A percentile compares a stretch with the other conserved stretches of the same genome.
phyloP scores from a whole-genome alignment of 2,329 filamentous ascomycete species.

The Zasmidium angulare region DNA sequence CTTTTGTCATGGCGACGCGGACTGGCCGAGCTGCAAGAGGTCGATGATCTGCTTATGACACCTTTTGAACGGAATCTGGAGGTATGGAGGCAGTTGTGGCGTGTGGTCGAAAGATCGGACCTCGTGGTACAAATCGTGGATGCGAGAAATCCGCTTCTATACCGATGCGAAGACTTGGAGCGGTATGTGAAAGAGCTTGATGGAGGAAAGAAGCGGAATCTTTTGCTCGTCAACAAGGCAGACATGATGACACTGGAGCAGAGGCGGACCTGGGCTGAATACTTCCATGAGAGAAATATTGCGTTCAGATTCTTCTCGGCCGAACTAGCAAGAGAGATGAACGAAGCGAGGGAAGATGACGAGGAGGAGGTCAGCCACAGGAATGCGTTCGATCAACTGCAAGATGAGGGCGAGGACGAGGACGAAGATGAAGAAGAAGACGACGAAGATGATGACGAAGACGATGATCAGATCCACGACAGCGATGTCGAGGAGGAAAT shows the following conservation, averaged over 20 bases:
- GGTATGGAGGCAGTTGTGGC: conserved; percentile 96
- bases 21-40: conserved; percentile 88
- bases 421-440: conserved; percentile 36
- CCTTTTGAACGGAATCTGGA: conserved; percentile 97
- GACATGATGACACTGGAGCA: conserved; percentile 96
- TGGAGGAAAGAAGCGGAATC: conserved; percentile 68
- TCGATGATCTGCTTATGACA: conserved; percentile 92
- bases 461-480: conserved; percentile 18
- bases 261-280: conserved; percentile 78
- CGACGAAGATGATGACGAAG: conserved; percentile 33
- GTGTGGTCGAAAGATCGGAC: conserved; percentile 95
- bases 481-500: conserved; percentile 43
- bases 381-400: conserved; percentile 29
- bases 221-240: conserved; percentile 95
- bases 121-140: conserved; percentile 97
- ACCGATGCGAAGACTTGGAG: conserved; percentile 91
- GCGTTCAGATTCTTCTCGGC: conserved; percentile 97
- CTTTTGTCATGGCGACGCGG: conserved; percentile 87
- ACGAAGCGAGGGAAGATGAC: conserved; percentile 65
- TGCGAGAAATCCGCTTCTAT: conserved; percentile 89
- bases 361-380: conserved; percentile 35
- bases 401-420: conserved; percentile 63
- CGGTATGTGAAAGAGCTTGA: conserved; percentile 92
- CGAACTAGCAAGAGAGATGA: conserved; percentile 82
- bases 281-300: conserved; percentile 78